Conservation (phyloP, 2,329 filamentous ascomycete genomes). For the Alternaria sp. region DNA sequence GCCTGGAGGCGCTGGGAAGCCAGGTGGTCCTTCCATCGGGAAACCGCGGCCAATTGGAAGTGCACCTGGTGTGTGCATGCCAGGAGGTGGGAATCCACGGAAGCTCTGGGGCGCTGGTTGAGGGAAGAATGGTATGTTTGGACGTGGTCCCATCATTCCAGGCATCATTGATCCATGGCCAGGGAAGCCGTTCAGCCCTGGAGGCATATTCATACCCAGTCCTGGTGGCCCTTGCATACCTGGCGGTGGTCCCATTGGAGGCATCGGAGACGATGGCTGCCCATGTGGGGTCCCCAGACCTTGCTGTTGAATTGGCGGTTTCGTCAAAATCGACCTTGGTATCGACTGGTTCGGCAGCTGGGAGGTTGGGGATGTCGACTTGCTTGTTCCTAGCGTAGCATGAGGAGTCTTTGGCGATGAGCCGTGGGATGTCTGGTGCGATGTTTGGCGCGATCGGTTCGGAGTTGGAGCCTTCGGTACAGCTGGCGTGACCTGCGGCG, state of each 20-base stretch:
- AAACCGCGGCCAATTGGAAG: constrained; percentile 66
- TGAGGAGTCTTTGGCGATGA: constrained; percentile 74
- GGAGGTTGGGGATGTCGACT: constrained; percentile 65
- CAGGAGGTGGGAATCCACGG: constrained; percentile 64
- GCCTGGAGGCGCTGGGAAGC: constrained; percentile 49
- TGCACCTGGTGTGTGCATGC: constrained; percentile 61
- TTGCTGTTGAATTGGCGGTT: constrained; percentile 59
- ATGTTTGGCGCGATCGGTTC: constrained; percentile 75
- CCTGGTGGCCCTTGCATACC: constrained; percentile 65
- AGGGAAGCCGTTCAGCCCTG: constrained; percentile 57
- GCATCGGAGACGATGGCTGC: constrained; percentile 68
- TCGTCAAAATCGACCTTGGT: constrained; percentile 68
- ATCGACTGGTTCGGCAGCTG: constrained; percentile 71
- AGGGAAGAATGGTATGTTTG: constrained; percentile 63
- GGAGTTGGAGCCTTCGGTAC: constrained; percentile 84
- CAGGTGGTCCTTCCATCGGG: constrained; percentile 59
- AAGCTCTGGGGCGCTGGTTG: constrained; percentile 60
- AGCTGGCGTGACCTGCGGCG: constrained; percentile 83
- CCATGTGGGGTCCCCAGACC: constrained; percentile 58
- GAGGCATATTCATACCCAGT: constrained; percentile 55
- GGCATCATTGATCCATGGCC: constrained; percentile 62
- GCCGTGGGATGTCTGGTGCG: constrained; percentile 76
- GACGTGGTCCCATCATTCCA: constrained; percentile 61
- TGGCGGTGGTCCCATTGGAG: constrained; percentile 65
- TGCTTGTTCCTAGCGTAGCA: constrained; percentile 55